Evolutionary conservation across 768 basidiomycete species (phyloP).

Genomic region (Imleria badia): DNA sequence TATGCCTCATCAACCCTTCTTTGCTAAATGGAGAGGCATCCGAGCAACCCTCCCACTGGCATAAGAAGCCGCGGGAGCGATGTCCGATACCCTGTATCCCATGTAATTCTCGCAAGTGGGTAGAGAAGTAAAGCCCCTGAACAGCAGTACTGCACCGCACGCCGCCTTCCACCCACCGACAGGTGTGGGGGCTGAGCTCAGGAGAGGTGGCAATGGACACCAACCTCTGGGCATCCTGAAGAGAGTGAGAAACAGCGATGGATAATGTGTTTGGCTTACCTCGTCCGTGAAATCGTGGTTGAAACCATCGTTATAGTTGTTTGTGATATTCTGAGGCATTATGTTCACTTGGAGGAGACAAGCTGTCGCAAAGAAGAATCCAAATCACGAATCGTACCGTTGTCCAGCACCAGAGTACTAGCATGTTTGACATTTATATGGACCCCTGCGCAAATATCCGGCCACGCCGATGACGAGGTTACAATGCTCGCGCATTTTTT

Average conservation of each 20-base stretch:
- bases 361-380: background rate
- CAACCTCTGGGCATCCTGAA: constrained; percentile 25
- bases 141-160: constrained; percentile 11
- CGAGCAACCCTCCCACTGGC: constrained; percentile 26
- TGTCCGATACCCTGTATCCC: constrained; percentile 14
- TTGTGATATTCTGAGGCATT: constrained; percentile 23
- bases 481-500: background rate
- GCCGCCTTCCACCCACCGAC: constrained; percentile 21
- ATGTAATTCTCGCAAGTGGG: constrained; percentile 22
- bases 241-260: constrained; percentile 8
- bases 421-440: constrained; percentile 20
- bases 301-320: constrained; percentile 19
- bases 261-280: constrained; percentile 8
- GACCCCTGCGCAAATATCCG: background rate
- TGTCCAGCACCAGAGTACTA: background rate
- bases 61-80: constrained; percentile 11
- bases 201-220: constrained; percentile 29
- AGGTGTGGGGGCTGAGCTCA: constrained; percentile 24
- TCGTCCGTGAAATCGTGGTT: constrained; percentile 33
- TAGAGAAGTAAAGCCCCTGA: constrained; percentile 17
- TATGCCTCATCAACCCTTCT: constrained; percentile 23
- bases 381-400: background rate
- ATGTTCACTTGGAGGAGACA: background rate
- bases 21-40: constrained; percentile 19
- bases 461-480: background rate